These are phyloP conservation scores for Nemophila menziesii DNA, from an alignment of 257 asterid genomes.

Conservation along the genomic window DNA sequence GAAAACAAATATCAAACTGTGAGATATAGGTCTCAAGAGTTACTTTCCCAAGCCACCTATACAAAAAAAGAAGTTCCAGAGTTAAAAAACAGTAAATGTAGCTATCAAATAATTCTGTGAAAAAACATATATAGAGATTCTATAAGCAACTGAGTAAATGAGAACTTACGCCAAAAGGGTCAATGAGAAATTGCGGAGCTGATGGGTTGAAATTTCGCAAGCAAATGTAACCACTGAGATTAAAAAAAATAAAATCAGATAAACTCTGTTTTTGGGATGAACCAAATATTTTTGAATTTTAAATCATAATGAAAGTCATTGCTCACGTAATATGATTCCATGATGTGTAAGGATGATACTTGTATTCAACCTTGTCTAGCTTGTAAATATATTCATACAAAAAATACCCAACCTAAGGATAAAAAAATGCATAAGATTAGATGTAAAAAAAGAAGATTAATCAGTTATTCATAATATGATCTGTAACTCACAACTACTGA, in stretches of 20 bases:
- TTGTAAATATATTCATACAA: slow-evolving; percentile 88
- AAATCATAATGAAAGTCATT: neutral
- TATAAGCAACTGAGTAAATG: slow-evolving; percentile 5
- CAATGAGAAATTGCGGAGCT: slow-evolving; percentile 65
- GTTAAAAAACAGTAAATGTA: slow-evolving; percentile 14
- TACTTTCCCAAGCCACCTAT: slow-evolving; percentile 95
- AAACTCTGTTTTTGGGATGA: neutral
- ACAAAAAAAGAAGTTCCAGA: slow-evolving; percentile 15
- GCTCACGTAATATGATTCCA: slow-evolving; percentile 96
- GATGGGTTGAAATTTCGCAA: slow-evolving; percentile 81
- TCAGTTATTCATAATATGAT: neutral
- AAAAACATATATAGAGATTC: slow-evolving; percentile 1
- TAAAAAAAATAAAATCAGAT: slow-evolving; percentile 7
- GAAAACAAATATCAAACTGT: slow-evolving; percentile 98
- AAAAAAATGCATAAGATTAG: slow-evolving; percentile 1
- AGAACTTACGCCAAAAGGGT: slow-evolving; percentile 86
- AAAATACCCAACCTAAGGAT: slow-evolving; percentile 35
- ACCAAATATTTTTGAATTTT: too few relatives aligned
- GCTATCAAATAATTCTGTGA: neutral
- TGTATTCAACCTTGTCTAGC: slow-evolving; percentile 80
- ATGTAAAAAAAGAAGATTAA: neutral
- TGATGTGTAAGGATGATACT: slow-evolving; percentile 94
- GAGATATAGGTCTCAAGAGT: slow-evolving; percentile 93
- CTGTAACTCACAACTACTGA: slow-evolving; percentile 43
- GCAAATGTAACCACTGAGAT: slow-evolving; percentile 64